Conservation (phyloP, 352 stramenopile species). For the Aphanomyces euteiches region DNA sequence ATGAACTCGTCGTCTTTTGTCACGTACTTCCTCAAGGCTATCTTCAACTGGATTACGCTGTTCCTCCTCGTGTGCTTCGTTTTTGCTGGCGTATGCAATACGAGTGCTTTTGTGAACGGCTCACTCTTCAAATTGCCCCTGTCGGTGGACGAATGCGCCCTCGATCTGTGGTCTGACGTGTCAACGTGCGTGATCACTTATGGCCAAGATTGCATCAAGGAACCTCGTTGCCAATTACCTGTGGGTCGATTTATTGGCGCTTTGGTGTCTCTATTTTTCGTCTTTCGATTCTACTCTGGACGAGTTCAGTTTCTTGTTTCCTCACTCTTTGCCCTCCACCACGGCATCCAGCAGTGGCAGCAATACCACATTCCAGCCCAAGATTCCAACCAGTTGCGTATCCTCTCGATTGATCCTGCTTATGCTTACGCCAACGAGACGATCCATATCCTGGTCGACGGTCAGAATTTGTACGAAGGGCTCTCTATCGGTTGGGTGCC, state of each 20-base stretch:
- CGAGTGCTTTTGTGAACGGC: background rate
- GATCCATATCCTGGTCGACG: slow-evolving; percentile 8
- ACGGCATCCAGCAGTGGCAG: background rate
- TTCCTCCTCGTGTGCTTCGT: slow-evolving; percentile 4
- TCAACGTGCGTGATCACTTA: slow-evolving; percentile 2
- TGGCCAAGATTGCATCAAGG: background rate
- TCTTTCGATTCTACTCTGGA: slow-evolving; percentile 3
- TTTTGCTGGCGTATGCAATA: slow-evolving; percentile 23
- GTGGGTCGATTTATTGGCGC: slow-evolving; percentile 10
- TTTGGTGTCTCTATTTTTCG: background rate
- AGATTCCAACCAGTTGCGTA: background rate
- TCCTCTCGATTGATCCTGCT: background rate
- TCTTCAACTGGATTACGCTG: slow-evolving; percentile 17
- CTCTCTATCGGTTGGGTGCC: slow-evolving; percentile 3
- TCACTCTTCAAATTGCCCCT: slow-evolving; percentile 20
- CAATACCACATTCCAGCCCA: background rate
- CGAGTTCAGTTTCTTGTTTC: slow-evolving; percentile 4
- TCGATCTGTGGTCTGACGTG: background rate
- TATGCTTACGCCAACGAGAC: slow-evolving; percentile 18
- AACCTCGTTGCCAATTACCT: background rate
- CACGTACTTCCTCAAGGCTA: slow-evolving; percentile 5
- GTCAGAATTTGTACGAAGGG: slow-evolving; percentile 6
- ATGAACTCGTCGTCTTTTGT: background rate
- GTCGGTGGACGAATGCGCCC: background rate
- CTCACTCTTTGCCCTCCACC: background rate